These are phyloP conservation scores for Xylaria sp. DNA, from an alignment of 2,329 filamentous ascomycete genomes.

Conservation along the genomic window DNA sequence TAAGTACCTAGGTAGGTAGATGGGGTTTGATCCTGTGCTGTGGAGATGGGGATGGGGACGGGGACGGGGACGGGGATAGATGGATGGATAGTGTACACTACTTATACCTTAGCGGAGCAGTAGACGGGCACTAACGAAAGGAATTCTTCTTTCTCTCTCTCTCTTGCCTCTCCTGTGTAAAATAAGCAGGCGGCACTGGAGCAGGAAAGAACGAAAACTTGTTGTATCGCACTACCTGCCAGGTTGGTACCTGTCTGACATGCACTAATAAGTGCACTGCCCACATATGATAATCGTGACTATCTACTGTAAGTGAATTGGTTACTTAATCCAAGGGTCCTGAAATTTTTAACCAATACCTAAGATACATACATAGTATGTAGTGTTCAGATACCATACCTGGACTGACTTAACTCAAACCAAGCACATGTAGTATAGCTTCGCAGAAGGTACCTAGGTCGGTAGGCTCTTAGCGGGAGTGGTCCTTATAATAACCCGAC, in stretches of 20 bases:
- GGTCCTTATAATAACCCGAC: background rate
- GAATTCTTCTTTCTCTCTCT: background rate
- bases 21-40: conserved; percentile 10
- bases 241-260: background rate
- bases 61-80: background rate
- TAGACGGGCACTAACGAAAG: conserved; percentile 1
- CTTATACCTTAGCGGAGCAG: background rate
- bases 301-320: background rate
- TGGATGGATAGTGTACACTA: conserved; percentile 7
- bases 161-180: conserved; percentile 7
- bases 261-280: background rate
- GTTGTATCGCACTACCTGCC: background rate
- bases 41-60: conserved; percentile 17
- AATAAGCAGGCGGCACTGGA: background rate
- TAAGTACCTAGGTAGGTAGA: background rate
- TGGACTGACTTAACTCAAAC: background rate
- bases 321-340: background rate
- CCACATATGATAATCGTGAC: background rate
- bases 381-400: background rate
- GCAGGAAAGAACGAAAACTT: background rate
- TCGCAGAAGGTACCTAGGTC: too few species aligned
- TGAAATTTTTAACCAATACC: background rate
- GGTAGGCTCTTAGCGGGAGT: too few species aligned
- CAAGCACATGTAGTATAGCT: too few species aligned
- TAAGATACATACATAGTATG: background rate